Evolutionary conservation across 345 rosid species (phyloP).

Genomic region (Citrus glauca): DNA sequence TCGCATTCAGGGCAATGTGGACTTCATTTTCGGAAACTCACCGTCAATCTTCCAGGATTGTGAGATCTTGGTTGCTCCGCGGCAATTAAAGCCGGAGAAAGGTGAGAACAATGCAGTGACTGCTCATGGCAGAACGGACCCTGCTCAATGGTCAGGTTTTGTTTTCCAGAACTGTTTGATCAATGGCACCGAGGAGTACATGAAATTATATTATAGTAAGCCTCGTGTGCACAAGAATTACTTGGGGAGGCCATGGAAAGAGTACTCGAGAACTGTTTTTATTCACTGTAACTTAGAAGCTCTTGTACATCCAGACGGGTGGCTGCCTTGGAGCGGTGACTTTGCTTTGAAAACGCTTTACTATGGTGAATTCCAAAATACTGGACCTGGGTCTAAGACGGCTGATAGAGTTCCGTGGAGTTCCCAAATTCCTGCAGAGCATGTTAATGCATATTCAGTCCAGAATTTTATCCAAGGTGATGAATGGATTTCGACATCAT

Average conservation of each 20-base stretch:
- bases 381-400: conserved; percentile 56
- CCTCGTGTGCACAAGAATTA: conserved; percentile 63
- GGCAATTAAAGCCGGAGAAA: conserved; percentile 65
- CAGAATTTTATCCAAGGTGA: conserved; percentile 85
- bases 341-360: conserved; percentile 72
- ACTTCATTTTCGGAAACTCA: conserved; percentile 88
- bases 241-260: conserved; percentile 97
- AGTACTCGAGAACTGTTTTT: conserved; percentile 76
- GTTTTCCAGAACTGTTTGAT: conserved; percentile 69
- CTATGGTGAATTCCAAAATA: conserved; percentile 72
- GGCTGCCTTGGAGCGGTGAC: conserved; percentile 79
- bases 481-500: conserved; percentile 52
- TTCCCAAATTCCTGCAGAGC: conserved; percentile 53
- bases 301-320: conserved; percentile 62
- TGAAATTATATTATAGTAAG: conserved; percentile 51
- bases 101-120: conserved; percentile 77
- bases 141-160: conserved; percentile 69
- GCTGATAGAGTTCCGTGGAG: conserved; percentile 76
- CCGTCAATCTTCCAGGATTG: conserved; percentile 82
- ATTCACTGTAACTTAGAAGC: conserved; percentile 50
- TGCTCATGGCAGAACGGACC: conserved; percentile 89
- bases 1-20: conserved; percentile 82
- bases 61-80: conserved; percentile 49
- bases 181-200: conserved; percentile 74
- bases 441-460: conserved; percentile 48